A percentile compares a stretch with the other conserved stretches of the same genome.
phyloP scores from a whole-genome alignment of 805 yeast species.

The Cyberlindnera mrakii region DNA sequence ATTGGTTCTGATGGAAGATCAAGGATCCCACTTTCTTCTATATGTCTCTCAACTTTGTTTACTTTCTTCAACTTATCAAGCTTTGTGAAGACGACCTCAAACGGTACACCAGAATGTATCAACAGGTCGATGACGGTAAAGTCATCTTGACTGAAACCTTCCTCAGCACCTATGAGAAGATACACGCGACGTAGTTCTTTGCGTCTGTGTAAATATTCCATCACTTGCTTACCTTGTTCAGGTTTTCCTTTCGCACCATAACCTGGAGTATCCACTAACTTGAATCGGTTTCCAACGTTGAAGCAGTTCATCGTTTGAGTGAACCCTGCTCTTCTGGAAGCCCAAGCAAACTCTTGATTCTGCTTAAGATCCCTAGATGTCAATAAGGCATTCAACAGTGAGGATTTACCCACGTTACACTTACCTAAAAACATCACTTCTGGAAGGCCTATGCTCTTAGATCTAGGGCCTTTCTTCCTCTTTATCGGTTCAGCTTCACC shows the following conservation, averaged over 20 bases:
- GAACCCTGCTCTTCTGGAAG: slow-evolving; percentile 50
- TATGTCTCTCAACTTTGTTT: slow-evolving; percentile 31
- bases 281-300: slow-evolving; percentile 55
- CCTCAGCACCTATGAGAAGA: slow-evolving; percentile 53
- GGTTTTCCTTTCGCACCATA: slow-evolving; percentile 68
- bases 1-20: slow-evolving; percentile 37
- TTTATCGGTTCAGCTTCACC: background rate
- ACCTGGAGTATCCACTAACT: slow-evolving; percentile 85
- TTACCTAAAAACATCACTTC: slow-evolving; percentile 75
- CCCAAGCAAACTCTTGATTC: slow-evolving; percentile 39
- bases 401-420: slow-evolving; percentile 84
- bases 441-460: slow-evolving; percentile 39
- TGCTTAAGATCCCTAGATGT: slow-evolving; percentile 29
- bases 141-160: slow-evolving; percentile 59
- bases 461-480: background rate
- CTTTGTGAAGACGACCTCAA: slow-evolving; percentile 73
- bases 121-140: slow-evolving; percentile 43
- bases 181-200: slow-evolving; percentile 51
- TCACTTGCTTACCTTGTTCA: slow-evolving; percentile 64
- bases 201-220: slow-evolving; percentile 55
- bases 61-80: slow-evolving; percentile 48
- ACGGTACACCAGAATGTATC: slow-evolving; percentile 51
- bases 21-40: slow-evolving; percentile 33
- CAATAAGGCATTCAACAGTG: slow-evolving; percentile 59
- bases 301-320: slow-evolving; percentile 64